These are phyloP conservation scores for Hanseniaspora hatyaiensis DNA, from an alignment of 805 yeast genomes.

Conservation along the genomic window DNA sequence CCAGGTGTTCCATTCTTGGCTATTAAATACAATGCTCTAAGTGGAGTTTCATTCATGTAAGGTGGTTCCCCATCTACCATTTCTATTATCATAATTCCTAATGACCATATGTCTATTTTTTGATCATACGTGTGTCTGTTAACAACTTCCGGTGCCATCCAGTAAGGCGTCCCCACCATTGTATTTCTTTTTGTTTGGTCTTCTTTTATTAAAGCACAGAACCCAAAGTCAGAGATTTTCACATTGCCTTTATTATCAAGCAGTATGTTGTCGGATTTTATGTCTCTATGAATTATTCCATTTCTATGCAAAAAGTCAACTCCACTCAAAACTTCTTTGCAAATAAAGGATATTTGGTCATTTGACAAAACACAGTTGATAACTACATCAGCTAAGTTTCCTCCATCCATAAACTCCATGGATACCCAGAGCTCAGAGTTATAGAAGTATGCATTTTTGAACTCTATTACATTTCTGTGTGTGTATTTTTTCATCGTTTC, in stretches of 20 bases:
- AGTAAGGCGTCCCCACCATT: constrained; percentile 98
- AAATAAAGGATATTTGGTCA: constrained; percentile 89
- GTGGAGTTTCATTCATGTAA: constrained; percentile 87
- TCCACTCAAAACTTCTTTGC: constrained; percentile 81
- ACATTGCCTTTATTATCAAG: constrained; percentile 76
- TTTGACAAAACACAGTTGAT: constrained; percentile 82
- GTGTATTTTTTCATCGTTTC: constrained; percentile 86
- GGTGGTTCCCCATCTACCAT: constrained; percentile 99
- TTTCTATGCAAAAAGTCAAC: constrained; percentile 76
- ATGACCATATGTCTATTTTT: constrained; percentile 93
- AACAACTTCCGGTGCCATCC: constrained; percentile 99
- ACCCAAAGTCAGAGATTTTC: constrained; percentile 89
- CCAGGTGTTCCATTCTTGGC: constrained; percentile 96
- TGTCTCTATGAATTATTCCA: constrained; percentile 92
- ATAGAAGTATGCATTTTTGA: constrained; percentile 69
- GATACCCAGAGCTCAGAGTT: constrained; percentile 87
- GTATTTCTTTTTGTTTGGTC: constrained; percentile 81
- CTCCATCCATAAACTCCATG: constrained; percentile 99
- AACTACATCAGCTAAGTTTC: constrained; percentile 88
- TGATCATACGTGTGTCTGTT: constrained; percentile 91
- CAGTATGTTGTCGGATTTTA: constrained; percentile 86
- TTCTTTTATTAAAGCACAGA: constrained; percentile 87
- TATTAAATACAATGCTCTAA: constrained; percentile 83
- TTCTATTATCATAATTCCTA: constrained; percentile 96
- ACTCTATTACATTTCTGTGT: constrained; percentile 88